Percentiles rank a stretch among this genome's conserved stretches.
These are phyloP conservation scores for Scleromitrula shiraiana DNA, from an alignment of 2,329 filamentous ascomycete genomes.

Conservation along the genomic window DNA sequence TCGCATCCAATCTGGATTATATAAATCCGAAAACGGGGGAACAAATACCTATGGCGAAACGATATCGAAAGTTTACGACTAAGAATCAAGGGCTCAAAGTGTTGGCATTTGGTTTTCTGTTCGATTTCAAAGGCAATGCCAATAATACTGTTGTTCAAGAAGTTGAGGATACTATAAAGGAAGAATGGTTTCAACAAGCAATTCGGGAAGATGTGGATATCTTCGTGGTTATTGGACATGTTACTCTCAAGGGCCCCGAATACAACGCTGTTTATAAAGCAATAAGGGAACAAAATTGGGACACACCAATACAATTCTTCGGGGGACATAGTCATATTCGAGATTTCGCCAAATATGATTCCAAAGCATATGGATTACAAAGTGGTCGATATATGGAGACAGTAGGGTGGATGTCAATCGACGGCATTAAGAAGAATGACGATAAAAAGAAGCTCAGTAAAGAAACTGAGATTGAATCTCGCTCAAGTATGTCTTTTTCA, in stretches of 20 bases:
- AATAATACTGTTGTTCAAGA: constrained; percentile 83
- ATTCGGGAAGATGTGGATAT: constrained; percentile 80
- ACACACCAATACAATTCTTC: constrained; percentile 84
- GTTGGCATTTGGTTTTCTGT: constrained; percentile 87
- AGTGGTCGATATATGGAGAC: constrained; percentile 93
- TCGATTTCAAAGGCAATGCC: constrained; percentile 83
- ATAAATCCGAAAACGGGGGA: constrained; percentile 63
- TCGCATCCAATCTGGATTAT: constrained; percentile 92
- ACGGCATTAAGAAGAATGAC: constrained; percentile 40
- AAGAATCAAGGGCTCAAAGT: constrained; percentile 80
- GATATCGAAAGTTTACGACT: constrained; percentile 85
- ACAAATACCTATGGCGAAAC: constrained; percentile 65
- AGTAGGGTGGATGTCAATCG: constrained; percentile 84
- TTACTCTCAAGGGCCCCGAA: constrained; percentile 73
- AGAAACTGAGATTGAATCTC: constrained; percentile 11
- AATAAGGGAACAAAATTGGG: constrained; percentile 68
- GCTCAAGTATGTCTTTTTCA: constrained; percentile 50
- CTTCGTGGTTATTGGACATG: constrained; percentile 80
- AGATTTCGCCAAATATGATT: constrained; percentile 74
- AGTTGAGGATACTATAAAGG: constrained; percentile 71
- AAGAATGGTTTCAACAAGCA: constrained; percentile 82
- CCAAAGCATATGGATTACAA: constrained; percentile 68
- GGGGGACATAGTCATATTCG: constrained; percentile 87
- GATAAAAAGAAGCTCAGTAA: constrained; percentile 24
- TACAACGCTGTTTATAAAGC: constrained; percentile 69